Evolutionary conservation across 257 asterid species (phyloP).

Genomic region (Nicotiana benthamiana): DNA sequence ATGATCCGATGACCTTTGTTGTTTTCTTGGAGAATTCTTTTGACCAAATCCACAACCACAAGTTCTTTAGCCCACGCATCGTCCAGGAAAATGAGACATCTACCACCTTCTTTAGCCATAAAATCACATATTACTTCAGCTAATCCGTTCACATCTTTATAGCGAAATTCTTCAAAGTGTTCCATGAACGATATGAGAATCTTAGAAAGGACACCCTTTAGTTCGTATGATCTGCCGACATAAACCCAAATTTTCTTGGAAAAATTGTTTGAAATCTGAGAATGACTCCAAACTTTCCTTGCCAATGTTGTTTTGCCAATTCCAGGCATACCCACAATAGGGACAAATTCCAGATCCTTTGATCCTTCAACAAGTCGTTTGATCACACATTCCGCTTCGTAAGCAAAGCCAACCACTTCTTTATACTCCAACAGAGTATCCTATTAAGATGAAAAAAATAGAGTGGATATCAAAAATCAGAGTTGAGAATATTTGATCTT

Average conservation of each 20-base stretch:
- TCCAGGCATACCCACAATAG: conserved; percentile 35
- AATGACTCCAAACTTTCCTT: conserved; percentile 17
- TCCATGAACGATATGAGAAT: conserved; percentile 8
- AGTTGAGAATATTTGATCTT: not conserved
- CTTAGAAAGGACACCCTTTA: conserved; percentile 13
- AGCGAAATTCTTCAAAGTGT: not conserved
- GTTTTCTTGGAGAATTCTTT: conserved; percentile 15
- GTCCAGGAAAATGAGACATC: conserved; percentile 29
- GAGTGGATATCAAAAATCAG: not conserved
- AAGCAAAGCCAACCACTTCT: not conserved
- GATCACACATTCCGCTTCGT: conserved; percentile 18
- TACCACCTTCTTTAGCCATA: conserved; percentile 2
- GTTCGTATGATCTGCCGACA: conserved; percentile 9
- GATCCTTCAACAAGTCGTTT: conserved; percentile 12
- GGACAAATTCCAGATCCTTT: conserved; percentile 14
- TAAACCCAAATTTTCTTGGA: conserved; percentile 22
- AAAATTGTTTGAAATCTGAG: conserved; percentile 13
- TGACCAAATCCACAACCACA: conserved; percentile 23
- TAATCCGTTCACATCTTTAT: conserved; percentile 2
- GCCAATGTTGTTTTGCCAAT: conserved; percentile 37
- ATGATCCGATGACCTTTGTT: conserved; percentile 21
- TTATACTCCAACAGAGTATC: not conserved
- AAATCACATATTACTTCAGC: not conserved
- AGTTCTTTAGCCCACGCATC: conserved; percentile 22
- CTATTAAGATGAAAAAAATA: not conserved